phyloP scores from a whole-genome alignment of 495 filamentous ascomycete species.

The Penicillium mononematosum region DNA sequence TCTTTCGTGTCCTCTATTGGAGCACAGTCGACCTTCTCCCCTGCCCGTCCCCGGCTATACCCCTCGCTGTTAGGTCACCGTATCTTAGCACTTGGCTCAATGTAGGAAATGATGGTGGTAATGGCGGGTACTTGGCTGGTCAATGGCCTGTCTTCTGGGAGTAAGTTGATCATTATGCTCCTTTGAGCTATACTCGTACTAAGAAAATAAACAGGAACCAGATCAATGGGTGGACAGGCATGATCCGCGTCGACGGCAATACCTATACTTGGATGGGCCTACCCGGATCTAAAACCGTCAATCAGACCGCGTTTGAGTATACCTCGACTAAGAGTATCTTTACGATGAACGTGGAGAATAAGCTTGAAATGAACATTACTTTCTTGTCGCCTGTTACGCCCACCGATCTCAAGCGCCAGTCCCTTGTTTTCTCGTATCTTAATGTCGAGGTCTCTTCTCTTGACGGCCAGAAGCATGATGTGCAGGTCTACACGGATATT shows the following conservation, averaged over 20 bases:
- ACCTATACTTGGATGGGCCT: slow-evolving; percentile 59
- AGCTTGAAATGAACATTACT: slow-evolving; percentile 53
- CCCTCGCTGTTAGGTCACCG: slow-evolving; percentile 57
- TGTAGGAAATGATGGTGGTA: slow-evolving; percentile 52
- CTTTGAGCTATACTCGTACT: background rate
- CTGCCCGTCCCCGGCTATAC: slow-evolving; percentile 57
- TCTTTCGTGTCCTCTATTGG: slow-evolving; percentile 27
- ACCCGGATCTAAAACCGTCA: slow-evolving; percentile 39
- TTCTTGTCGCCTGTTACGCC: slow-evolving; percentile 61
- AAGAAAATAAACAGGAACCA: slow-evolving; percentile 37
- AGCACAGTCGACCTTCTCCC: slow-evolving; percentile 50
- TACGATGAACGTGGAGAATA: slow-evolving; percentile 48
- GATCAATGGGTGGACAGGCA: slow-evolving; percentile 53
- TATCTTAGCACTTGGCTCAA: slow-evolving; percentile 57
- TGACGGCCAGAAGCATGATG: slow-evolving; percentile 53
- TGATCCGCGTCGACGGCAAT: slow-evolving; percentile 56
- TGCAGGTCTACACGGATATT: slow-evolving; percentile 60
- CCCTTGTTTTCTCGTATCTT: slow-evolving; percentile 56
- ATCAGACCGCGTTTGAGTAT: slow-evolving; percentile 54
- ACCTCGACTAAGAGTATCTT: slow-evolving; percentile 60
- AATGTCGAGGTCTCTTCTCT: slow-evolving; percentile 51
- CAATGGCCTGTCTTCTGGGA: slow-evolving; percentile 57
- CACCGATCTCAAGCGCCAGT: slow-evolving; percentile 53
- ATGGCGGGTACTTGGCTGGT: slow-evolving; percentile 59
- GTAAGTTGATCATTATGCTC: slow-evolving; percentile 36